Evolutionary conservation across 345 rosid species (phyloP).

Genomic region (Salix udensis): DNA sequence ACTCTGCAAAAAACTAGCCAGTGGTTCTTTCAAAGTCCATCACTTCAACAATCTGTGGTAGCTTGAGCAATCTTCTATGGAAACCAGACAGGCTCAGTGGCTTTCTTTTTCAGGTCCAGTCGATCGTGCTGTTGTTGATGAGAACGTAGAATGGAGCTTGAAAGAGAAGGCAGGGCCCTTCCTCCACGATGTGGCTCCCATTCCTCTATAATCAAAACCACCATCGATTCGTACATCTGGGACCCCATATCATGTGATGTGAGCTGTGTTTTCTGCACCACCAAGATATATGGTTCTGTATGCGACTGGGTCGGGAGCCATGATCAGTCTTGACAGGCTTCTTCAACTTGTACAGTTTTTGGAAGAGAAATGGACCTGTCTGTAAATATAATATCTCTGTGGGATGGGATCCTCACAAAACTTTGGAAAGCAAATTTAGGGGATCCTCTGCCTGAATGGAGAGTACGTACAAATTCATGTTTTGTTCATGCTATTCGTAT

Average conservation of each 20-base stretch:
- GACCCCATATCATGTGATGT: slow-evolving; percentile 15
- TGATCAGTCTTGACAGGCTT: background rate
- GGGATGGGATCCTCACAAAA: background rate
- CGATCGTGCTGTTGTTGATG: background rate
- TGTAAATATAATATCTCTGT: background rate
- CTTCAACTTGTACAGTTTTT: background rate
- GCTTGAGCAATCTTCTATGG: background rate
- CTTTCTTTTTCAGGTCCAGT: background rate
- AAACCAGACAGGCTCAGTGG: background rate
- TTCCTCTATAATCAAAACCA: slow-evolving; percentile 1
- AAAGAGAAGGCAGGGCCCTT: background rate
- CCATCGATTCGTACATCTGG: slow-evolving; percentile 9
- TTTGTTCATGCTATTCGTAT: background rate
- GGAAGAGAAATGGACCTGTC: background rate
- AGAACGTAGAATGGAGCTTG: background rate
- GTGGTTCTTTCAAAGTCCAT: background rate
- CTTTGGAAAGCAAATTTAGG: background rate
- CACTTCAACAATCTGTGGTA: background rate
- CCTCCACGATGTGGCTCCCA: slow-evolving; percentile 1
- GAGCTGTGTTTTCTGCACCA: slow-evolving; percentile 8
- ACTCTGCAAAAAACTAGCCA: background rate
- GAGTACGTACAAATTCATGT: background rate
- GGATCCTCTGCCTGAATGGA: background rate
- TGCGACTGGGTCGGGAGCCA: background rate
- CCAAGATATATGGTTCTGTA: background rate